phyloP scores from a whole-genome alignment of 768 basidiomycete genomes.

The Amanita inopinata region DNA sequence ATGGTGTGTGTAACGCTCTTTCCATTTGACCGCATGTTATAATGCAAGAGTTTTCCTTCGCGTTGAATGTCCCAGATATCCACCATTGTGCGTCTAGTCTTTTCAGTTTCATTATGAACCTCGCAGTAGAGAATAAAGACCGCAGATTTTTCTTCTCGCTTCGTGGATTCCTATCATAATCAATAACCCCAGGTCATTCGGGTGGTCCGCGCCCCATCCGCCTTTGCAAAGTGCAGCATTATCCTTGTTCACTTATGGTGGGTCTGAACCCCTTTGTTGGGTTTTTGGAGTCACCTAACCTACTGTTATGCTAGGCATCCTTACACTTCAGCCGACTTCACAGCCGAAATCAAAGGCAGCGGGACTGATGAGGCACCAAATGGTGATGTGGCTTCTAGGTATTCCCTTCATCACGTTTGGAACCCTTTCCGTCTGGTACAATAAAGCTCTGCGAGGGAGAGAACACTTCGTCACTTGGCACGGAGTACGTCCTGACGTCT shows the following conservation, averaged over 20 bases:
- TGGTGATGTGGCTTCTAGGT: constrained; percentile 44
- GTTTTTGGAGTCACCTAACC: too few species aligned
- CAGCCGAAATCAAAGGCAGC: constrained; percentile 55
- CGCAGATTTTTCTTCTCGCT: constrained; percentile 28
- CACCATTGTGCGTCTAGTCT: not conserved
- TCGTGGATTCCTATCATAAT: constrained; percentile 38
- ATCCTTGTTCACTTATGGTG: constrained; percentile 53
- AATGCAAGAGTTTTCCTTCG: too few species aligned
- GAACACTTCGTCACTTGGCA: constrained; percentile 71
- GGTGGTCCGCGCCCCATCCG: constrained; percentile 65
- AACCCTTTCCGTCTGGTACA: constrained; percentile 47
- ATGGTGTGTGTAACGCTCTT: too few species aligned
- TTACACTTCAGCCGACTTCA: constrained; percentile 69
- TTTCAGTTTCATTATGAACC: not conserved
- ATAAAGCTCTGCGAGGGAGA: constrained; percentile 42
- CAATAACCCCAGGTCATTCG: constrained; percentile 33
- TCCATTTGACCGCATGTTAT: too few species aligned
- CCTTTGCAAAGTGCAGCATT: constrained; percentile 50
- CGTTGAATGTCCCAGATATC: too few species aligned
- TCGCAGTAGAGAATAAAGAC: not conserved
- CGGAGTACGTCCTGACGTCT: constrained; percentile 35
- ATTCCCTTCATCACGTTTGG: constrained; percentile 52
- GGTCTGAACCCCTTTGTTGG: too few species aligned
- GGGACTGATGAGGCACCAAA: constrained; percentile 63
- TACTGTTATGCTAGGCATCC: constrained; percentile 49